Evolutionary conservation across 1,284 basidiomycete species (phyloP).

Genomic region (Pisolithus thermaeus): DNA sequence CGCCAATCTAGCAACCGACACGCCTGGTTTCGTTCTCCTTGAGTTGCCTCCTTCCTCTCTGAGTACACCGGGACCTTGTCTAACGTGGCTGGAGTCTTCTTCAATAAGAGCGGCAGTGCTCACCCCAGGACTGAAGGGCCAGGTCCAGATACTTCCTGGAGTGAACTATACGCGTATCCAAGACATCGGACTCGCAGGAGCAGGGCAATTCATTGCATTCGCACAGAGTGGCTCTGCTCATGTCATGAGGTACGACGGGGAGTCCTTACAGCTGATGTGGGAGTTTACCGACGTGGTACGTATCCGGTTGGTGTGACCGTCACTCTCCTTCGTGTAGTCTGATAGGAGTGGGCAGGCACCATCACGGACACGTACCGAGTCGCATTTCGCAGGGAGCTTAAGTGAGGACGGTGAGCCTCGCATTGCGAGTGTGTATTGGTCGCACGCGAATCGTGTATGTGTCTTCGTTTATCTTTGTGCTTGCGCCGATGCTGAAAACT

Average conservation of each 20-base stretch:
- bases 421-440: conserved; percentile 74
- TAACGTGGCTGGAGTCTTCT: conserved; percentile 69
- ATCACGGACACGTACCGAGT: conserved; percentile 37
- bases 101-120: conserved; percentile 49
- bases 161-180: conserved; percentile 42
- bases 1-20: conserved; percentile 47
- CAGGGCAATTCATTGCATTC: conserved; percentile 50
- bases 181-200: conserved; percentile 47
- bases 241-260: conserved; percentile 45
- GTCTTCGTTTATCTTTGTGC: conserved; percentile 5
- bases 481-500: neutral
- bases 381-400: conserved; percentile 56
- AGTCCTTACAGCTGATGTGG: conserved; percentile 44
- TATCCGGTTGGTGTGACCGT: conserved; percentile 3
- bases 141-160: conserved; percentile 38
- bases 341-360: conserved; percentile 25
- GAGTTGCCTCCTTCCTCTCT: conserved; percentile 13
- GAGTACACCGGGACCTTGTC: conserved; percentile 27
- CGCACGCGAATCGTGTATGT: conserved; percentile 50
- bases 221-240: conserved; percentile 49
- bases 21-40: conserved; percentile 40
- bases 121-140: conserved; percentile 47
- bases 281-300: conserved; percentile 58
- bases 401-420: conserved; percentile 55
- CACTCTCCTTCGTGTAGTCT: neutral